A percentile compares a stretch with the other conserved stretches of the same genome.
phyloP scores from a whole-genome alignment of 352 stramenopile genomes.

The Phytophthora litchii region DNA sequence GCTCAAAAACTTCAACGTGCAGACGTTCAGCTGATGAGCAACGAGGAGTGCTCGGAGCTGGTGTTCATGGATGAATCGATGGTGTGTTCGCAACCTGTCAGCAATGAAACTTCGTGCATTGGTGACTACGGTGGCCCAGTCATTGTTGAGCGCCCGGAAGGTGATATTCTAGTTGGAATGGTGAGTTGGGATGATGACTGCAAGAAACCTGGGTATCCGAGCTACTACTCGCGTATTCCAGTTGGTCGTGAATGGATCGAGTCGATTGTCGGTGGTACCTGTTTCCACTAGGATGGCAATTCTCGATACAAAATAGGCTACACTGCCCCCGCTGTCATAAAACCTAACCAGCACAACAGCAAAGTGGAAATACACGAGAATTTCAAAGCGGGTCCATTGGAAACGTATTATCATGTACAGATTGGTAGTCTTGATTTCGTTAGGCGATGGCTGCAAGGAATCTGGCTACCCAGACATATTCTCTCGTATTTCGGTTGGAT shows the following conservation, averaged over 20 bases:
- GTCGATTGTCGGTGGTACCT: constrained; percentile 4
- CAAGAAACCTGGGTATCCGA: constrained; percentile 39
- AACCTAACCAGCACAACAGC: too few species aligned
- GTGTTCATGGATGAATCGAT: constrained; percentile 42
- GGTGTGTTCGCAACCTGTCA: constrained; percentile 43
- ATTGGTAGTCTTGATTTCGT: too few species aligned
- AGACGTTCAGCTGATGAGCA: constrained; percentile 40
- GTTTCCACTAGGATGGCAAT: constrained; percentile 6
- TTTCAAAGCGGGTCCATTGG: too few species aligned
- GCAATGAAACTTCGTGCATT: constrained; percentile 41
- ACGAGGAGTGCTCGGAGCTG: constrained; percentile 37
- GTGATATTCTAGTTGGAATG: constrained; percentile 44
- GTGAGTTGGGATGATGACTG: constrained; percentile 59
- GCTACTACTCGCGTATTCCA: constrained; percentile 53
- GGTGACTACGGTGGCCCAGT: constrained; percentile 61
- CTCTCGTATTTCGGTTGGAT: too few species aligned
- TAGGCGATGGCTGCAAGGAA: too few species aligned
- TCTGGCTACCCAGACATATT: too few species aligned
- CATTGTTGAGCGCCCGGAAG: constrained; percentile 28
- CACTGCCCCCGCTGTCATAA: too few species aligned
- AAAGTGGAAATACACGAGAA: too few species aligned
- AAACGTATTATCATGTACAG: too few species aligned
- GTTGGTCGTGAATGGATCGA: constrained; percentile 45
- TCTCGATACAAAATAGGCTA: too few species aligned
- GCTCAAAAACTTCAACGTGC: constrained; percentile 41